These are phyloP conservation scores for Russula emetica DNA, from an alignment of 768 basidiomycete species.

Conservation along the genomic window DNA sequence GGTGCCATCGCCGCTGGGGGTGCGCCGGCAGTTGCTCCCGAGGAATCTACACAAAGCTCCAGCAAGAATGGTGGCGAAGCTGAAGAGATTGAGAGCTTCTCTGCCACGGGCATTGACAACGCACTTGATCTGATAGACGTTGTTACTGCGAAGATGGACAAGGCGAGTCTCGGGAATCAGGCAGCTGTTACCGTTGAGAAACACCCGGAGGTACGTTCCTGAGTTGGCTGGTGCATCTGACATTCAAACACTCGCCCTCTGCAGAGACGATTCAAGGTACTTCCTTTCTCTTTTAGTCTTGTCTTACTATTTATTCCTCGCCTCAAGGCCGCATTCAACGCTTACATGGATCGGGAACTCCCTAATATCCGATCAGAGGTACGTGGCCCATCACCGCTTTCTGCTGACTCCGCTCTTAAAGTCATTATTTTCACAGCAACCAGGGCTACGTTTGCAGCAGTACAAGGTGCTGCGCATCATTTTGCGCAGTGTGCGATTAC, in stretches of 20 bases:
- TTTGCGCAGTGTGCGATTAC: constrained; percentile 9
- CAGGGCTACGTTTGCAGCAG: constrained; percentile 86
- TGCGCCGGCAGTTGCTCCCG: constrained; percentile 37
- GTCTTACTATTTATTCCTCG: constrained; percentile 3
- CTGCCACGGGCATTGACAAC: constrained; percentile 87
- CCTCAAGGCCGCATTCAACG: constrained; percentile 75
- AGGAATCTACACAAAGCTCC: constrained; percentile 30
- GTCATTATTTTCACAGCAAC: constrained; percentile 50
- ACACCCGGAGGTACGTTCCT: constrained; percentile 77
- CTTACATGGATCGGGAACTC: constrained; percentile 82
- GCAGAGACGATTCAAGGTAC: constrained; percentile 85
- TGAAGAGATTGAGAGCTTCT: constrained; percentile 58
- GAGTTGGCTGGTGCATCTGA: background rate
- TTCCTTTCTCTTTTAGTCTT: constrained; percentile 8
- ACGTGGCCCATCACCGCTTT: constrained; percentile 26
- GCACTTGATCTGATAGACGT: constrained; percentile 84
- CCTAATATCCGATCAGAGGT: constrained; percentile 76
- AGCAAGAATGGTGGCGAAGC: constrained; percentile 34
- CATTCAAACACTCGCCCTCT: constrained; percentile 19
- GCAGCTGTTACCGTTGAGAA: constrained; percentile 82
- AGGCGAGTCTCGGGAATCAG: constrained; percentile 82
- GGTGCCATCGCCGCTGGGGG: constrained; percentile 80
- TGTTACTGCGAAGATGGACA: constrained; percentile 89
- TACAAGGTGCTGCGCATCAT: constrained; percentile 55
- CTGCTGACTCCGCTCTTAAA: background rate